Percentiles rank a stretch among this genome's conserved stretches.
Evolutionary conservation across 495 filamentous ascomycete genomes (phyloP).

Genomic region (Beverwykella pulmonaria): DNA sequence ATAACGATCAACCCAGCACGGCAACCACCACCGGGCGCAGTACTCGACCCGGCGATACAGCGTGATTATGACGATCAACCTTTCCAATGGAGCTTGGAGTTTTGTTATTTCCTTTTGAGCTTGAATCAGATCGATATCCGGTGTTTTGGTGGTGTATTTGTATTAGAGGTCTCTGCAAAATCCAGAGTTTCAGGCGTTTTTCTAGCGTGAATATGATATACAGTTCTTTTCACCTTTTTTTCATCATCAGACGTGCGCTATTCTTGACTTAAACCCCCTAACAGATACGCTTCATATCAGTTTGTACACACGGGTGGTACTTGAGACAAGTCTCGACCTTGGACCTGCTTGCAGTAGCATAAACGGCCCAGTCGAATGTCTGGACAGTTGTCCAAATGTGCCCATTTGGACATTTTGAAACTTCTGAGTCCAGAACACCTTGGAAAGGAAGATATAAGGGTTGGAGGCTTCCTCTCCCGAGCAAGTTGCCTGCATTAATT

Average conservation of each 20-base stretch:
- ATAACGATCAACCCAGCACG: constrained; percentile 74
- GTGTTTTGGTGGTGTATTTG: constrained; percentile 28
- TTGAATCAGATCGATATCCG: constrained; percentile 18
- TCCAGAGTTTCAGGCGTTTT: constrained; percentile 27
- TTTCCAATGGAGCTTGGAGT: constrained; percentile 7
- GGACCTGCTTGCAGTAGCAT: constrained; percentile 3
- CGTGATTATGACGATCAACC: constrained; percentile 35
- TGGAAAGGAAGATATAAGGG: constrained; percentile 25
- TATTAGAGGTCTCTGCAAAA: constrained; percentile 21
- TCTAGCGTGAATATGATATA: constrained; percentile 25
- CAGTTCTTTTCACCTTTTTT: constrained; percentile 11
- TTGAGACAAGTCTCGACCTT: constrained; percentile 6
- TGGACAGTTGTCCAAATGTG: constrained; percentile 19
- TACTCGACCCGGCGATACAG: constrained; percentile 41
- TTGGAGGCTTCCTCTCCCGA: background rate
- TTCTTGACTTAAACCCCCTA: background rate
- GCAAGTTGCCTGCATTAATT: constrained; percentile 5
- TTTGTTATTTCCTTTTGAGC: constrained; percentile 24
- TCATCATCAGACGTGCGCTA: constrained; percentile 3
- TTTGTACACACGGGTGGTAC: background rate
- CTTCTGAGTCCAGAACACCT: constrained; percentile 24
- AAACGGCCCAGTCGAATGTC: background rate
- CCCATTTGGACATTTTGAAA: constrained; percentile 20
- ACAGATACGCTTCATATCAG: constrained; percentile 13
- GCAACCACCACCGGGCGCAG: constrained; percentile 58